These are phyloP conservation scores for Claviceps spartinae DNA, from an alignment of 2,329 filamentous ascomycete genomes.

Conservation along the genomic window DNA sequence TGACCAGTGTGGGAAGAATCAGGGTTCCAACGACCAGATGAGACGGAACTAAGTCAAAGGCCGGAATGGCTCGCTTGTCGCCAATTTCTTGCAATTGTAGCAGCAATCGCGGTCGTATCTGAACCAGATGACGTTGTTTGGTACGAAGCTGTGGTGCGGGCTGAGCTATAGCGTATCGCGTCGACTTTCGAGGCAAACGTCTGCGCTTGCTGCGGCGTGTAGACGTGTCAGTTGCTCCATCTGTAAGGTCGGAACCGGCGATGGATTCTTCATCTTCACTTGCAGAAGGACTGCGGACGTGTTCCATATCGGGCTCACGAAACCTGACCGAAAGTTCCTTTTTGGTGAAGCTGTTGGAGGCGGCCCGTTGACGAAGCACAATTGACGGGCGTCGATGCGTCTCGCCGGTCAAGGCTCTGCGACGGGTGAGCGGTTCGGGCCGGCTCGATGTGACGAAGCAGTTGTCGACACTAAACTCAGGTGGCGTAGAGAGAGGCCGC, in stretches of 20 bases:
- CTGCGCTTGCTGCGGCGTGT: slow-evolving; percentile 27
- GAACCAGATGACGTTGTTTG: slow-evolving; percentile 52
- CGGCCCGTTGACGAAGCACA: slow-evolving; percentile 16
- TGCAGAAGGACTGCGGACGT: slow-evolving; percentile 15
- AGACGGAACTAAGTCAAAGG: slow-evolving; percentile 61
- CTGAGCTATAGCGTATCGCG: slow-evolving; percentile 53
- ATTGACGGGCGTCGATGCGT: background rate
- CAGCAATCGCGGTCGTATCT: slow-evolving; percentile 53
- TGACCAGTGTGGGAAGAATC: slow-evolving; percentile 44
- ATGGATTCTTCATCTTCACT: slow-evolving; percentile 36
- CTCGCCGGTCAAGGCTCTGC: slow-evolving; percentile 3
- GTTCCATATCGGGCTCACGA: slow-evolving; percentile 21
- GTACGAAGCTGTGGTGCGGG: slow-evolving; percentile 45
- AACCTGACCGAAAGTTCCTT: slow-evolving; percentile 34
- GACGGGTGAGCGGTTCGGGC: background rate
- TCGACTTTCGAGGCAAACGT: slow-evolving; percentile 39
- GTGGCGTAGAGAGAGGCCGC: slow-evolving; percentile 19
- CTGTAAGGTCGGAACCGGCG: slow-evolving; percentile 30
- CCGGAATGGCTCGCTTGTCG: slow-evolving; percentile 48
- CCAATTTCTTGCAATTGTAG: slow-evolving; percentile 59
- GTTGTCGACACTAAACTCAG: slow-evolving; percentile 9
- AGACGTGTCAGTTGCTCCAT: slow-evolving; percentile 29
- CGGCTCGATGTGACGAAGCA: slow-evolving; percentile 1
- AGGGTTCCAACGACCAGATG: slow-evolving; percentile 41
- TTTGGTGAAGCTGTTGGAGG: slow-evolving; percentile 25